A percentile compares a stretch with the other conserved stretches of the same genome.
These are phyloP conservation scores for Cochlearia excelsa DNA, from an alignment of 345 rosid species.

Conservation along the genomic window DNA sequence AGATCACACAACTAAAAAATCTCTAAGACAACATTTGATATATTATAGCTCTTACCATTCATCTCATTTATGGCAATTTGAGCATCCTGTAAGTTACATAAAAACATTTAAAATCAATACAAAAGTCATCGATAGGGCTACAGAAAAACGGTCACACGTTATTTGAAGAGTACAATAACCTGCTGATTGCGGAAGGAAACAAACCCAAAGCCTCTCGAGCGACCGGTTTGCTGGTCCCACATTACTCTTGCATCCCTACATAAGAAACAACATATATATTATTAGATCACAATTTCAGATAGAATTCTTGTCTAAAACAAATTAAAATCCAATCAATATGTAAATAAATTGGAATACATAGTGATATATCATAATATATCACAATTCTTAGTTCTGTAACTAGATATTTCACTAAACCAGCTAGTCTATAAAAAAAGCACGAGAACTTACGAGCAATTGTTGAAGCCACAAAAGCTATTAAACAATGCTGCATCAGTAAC, in stretches of 20 bases:
- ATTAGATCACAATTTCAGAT: not conserved
- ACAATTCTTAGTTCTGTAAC: not conserved
- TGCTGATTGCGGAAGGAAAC: slow-evolving; percentile 81
- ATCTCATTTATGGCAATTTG: slow-evolving; percentile 80
- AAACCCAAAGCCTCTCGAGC: slow-evolving; percentile 95
- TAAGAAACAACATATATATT: not conserved
- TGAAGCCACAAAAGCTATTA: slow-evolving; percentile 66
- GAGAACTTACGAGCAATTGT: slow-evolving; percentile 75
- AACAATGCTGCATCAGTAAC: slow-evolving; percentile 83
- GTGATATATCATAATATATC: not conserved
- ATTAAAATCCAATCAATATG: too few relatives aligned
- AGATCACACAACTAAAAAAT: too few relatives aligned
- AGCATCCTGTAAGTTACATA: slow-evolving; percentile 58
- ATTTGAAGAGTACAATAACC: slow-evolving; percentile 35
- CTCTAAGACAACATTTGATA: not conserved
- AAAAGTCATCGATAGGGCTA: not conserved
- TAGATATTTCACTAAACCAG: not conserved
- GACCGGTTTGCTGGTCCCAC: slow-evolving; percentile 98
- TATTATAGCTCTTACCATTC: slow-evolving; percentile 51
- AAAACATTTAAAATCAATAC: slow-evolving; percentile 2
- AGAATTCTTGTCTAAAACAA: not conserved
- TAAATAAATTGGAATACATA: not conserved
- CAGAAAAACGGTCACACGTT: not conserved
- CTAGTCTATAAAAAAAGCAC: slow-evolving; percentile 5
- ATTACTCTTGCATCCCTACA: slow-evolving; percentile 81